phyloP scores from a whole-genome alignment of 108 stramenopile species.

The Cyclotella choctawhatcheeana region DNA sequence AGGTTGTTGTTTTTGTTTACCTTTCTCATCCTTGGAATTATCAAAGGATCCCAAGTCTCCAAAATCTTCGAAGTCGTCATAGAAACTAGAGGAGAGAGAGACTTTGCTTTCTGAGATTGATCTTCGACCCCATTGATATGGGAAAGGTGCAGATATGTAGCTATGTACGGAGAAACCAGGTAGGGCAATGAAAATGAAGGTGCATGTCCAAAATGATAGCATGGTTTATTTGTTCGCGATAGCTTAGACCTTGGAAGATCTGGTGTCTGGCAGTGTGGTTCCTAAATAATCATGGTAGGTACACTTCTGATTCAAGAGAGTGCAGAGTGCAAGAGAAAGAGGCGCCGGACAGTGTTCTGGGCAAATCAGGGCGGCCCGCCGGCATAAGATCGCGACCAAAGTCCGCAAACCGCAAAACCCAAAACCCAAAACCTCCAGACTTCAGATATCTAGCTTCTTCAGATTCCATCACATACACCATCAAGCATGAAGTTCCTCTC shows the following conservation, averaged over 20 bases:
- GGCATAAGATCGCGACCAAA: too few species aligned
- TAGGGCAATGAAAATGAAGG: too few species aligned
- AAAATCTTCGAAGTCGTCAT: constrained; percentile 70
- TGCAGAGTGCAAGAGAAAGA: too few species aligned
- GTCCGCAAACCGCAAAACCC: too few species aligned
- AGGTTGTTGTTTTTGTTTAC: background rate
- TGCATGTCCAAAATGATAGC: too few species aligned
- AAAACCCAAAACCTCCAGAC: background rate
- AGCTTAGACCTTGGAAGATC: too few species aligned
- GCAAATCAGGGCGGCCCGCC: too few species aligned
- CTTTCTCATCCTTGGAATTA: background rate
- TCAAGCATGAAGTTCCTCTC: background rate
- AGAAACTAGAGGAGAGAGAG: constrained; percentile 41
- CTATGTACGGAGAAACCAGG: background rate
- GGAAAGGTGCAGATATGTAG: background rate
- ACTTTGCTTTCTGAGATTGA: background rate
- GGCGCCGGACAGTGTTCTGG: too few species aligned
- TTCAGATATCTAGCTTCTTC: background rate
- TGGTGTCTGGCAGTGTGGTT: too few species aligned
- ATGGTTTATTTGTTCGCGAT: too few species aligned
- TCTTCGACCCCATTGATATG: background rate
- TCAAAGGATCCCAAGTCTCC: constrained; percentile 42
- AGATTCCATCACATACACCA: background rate
- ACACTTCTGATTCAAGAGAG: too few species aligned
- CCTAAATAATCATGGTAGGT: too few species aligned